These are phyloP conservation scores for Peronospora destructor DNA, from an alignment of 352 stramenopile species.

Conservation along the genomic window DNA sequence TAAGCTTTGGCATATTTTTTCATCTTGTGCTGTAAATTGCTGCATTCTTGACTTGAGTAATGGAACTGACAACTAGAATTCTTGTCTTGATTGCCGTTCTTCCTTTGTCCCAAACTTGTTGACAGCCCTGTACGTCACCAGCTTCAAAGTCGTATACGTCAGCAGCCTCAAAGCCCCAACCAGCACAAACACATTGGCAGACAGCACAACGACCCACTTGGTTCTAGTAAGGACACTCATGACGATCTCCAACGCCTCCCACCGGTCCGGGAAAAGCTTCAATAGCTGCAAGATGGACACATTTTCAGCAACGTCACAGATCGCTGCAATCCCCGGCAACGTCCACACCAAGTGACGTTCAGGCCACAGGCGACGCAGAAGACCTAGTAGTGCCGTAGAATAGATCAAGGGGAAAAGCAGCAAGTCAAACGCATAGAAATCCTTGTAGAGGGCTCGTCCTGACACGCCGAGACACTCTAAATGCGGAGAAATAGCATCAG, in stretches of 20 bases:
- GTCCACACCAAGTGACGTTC: conserved; percentile 6
- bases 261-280: conserved; percentile 26
- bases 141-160: background rate
- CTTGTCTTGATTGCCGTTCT: background rate
- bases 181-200: conserved; percentile 18
- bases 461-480: conserved; percentile 30
- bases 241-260: conserved; percentile 21
- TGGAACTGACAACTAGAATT: no score
- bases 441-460: conserved; percentile 32
- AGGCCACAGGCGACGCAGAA: conserved; percentile 31
- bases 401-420: conserved; percentile 48
- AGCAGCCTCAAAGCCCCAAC: conserved; percentile 8
- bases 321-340: conserved; percentile 27
- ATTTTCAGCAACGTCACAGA: conserved; percentile 43
- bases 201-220: conserved; percentile 35
- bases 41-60: background rate
- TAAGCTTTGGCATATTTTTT: no score
- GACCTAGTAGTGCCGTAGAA: conserved; percentile 21
- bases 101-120: background rate
- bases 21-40: no score
- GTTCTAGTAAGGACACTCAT: conserved; percentile 27
- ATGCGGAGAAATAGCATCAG: conserved; percentile 28
- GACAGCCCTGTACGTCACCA: background rate
- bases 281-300: conserved; percentile 36
- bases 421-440: conserved; percentile 45